phyloP scores from a whole-genome alignment of 2,329 filamentous ascomycete species.

The Trichoderma afroharzianum region DNA sequence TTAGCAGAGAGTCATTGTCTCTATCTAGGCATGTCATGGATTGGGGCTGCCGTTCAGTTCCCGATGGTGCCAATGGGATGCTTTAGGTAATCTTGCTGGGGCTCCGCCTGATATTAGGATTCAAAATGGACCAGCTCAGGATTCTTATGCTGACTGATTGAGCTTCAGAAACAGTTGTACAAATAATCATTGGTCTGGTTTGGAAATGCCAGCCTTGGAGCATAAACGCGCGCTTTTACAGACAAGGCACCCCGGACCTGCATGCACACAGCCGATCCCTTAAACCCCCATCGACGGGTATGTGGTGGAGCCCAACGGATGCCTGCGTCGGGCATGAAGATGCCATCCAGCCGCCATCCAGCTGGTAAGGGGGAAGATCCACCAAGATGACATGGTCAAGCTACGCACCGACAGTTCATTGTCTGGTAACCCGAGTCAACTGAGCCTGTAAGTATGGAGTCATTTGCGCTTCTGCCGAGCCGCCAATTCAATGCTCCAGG shows the following conservation, averaged over 20 bases:
- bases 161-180: neutral
- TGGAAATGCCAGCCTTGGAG: neutral
- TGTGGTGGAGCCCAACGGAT: conserved; percentile 17
- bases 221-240: conserved; percentile 8
- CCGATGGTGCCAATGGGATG: conserved; percentile 9
- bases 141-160: conserved; percentile 8
- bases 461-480: conserved; percentile 7
- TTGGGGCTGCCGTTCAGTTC: conserved; percentile 2
- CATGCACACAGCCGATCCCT: conserved; percentile 16
- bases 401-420: conserved; percentile 15
- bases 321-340: conserved; percentile 16
- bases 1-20: conserved; percentile 14
- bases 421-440: neutral
- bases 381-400: conserved; percentile 23
- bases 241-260: conserved; percentile 8
- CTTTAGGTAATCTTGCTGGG: neutral
- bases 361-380: conserved; percentile 11
- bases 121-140: neutral
- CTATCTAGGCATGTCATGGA: neutral
- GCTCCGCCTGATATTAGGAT: conserved; percentile 14
- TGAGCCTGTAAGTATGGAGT: conserved; percentile 2
- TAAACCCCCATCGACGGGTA: conserved; percentile 2
- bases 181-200: neutral
- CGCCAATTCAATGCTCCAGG: neutral
- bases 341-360: conserved; percentile 1